Conservation (phyloP, 2,329 filamentous ascomycete genomes). For the Esteya vermicola region DNA sequence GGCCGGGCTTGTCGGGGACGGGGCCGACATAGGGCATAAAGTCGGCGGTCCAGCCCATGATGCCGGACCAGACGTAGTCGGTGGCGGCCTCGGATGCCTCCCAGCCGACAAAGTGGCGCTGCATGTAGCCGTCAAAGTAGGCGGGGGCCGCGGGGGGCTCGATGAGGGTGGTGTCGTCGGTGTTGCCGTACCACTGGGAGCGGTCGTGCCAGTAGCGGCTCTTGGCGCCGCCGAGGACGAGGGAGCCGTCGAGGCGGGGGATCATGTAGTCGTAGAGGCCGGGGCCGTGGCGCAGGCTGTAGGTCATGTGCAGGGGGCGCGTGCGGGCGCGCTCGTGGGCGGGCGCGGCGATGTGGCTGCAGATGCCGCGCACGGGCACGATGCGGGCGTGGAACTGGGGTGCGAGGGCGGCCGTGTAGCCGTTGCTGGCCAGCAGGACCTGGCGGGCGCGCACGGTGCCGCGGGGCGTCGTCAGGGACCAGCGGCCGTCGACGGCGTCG, state of each 20-base stretch:
- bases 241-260: conserved; percentile 26
- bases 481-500: conserved; percentile 3
- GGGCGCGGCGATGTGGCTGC: conserved; percentile 5
- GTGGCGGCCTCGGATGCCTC: conserved; percentile 23
- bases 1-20: conserved; percentile 22
- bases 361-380: conserved; percentile 7
- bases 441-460: conserved; percentile 10
- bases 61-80: conserved; percentile 21
- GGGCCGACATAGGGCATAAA: conserved; percentile 27
- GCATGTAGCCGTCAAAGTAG: conserved; percentile 35
- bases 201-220: conserved; percentile 17
- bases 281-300: conserved; percentile 11
- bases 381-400: conserved; percentile 9
- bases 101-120: conserved; percentile 32
- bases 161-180: conserved; percentile 30
- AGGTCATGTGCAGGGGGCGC: conserved; percentile 7
- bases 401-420: conserved; percentile 14
- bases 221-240: conserved; percentile 22
- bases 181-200: conserved; percentile 28
- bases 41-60: conserved; percentile 29
- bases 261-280: conserved; percentile 23
- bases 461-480: conserved; percentile 10
- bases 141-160: conserved; percentile 20
- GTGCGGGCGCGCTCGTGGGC: background rate
- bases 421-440: conserved; percentile 17